Evolutionary conservation across 106 monocot species (phyloP), one percentile per base, ranked within the genome.

Genomic region (Dendrobium officinale): DNA sequence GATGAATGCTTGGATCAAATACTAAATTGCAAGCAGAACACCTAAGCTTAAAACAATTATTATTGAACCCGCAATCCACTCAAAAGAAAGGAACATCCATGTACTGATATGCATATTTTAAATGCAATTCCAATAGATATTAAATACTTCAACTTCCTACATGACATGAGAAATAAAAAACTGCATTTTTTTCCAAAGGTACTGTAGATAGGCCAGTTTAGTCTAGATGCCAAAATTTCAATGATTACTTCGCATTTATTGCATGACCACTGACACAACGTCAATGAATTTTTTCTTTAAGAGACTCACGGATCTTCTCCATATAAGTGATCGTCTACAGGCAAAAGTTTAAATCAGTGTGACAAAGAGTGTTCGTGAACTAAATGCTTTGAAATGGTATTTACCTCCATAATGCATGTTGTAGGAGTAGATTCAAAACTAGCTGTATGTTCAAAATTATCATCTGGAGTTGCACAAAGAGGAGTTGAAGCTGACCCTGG

Each of bases 401-500:
- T 43, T 74, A 74, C 74, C 74, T 74, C 43, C 41, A n/a, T 6
- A n/a, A 10, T 20, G 42, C 74, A 74, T 19, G 41, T 44, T 43
- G 18, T 6, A 20, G 8, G 20, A 19, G 10, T 6, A 43, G 74
- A 42, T 18, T 43, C 33, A 40, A 72, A 33, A 72, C 4, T 0
- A 13, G 40, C 19, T 20, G 43, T 74, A 17, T 74, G 43, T 44
- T 74, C 74, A 74, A 44, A 74, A 74, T 15, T 7, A 74, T 42
- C 43, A 20, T n/a, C 43, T 6, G 3, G 74, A 29, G 19, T 37
- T 44, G 29, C 42, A 43, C 1, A 16, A 4, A 20, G 22, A 49
- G 26, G n/a, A 2, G 22, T 47, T 49, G 26, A 47, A 76, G 76
- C 13, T 26, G 76, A 76, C 42, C 76, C 76, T 76, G 76, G 26